These are phyloP conservation scores for Heimioporus retisporus DNA, from an alignment of 1,284 basidiomycete genomes.

Conservation along the genomic window DNA sequence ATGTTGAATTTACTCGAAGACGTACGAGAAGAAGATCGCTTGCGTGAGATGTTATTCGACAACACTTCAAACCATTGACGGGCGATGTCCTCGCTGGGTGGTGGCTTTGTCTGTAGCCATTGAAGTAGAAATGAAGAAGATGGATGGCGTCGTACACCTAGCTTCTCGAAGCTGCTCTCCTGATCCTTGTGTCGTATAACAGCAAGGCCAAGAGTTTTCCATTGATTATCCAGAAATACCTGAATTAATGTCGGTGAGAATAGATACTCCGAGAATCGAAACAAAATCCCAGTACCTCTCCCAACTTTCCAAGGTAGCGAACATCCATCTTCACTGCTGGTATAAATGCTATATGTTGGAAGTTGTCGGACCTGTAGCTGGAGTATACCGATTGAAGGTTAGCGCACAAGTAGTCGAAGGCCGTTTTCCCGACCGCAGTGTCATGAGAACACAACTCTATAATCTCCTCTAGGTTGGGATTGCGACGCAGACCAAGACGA, in stretches of 20 bases:
- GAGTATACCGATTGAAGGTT: slow-evolving; percentile 71
- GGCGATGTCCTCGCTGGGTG: slow-evolving; percentile 64
- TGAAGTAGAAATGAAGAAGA: slow-evolving; percentile 64
- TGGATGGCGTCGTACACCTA: slow-evolving; percentile 82
- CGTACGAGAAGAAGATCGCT: background rate
- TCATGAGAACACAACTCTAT: slow-evolving; percentile 74
- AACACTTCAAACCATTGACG: slow-evolving; percentile 66
- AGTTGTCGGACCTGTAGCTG: slow-evolving; percentile 65
- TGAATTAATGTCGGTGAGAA: slow-evolving; percentile 38
- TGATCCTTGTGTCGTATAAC: slow-evolving; percentile 58
- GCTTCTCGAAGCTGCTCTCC: slow-evolving; percentile 63
- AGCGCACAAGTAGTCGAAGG: slow-evolving; percentile 82
- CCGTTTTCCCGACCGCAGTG: slow-evolving; percentile 56
- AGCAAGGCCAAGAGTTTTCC: slow-evolving; percentile 80
- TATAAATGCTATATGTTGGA: slow-evolving; percentile 52
- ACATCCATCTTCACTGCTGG: background rate
- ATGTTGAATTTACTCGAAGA: background rate
- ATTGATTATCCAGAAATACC: slow-evolving; percentile 79
- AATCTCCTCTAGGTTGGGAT: slow-evolving; percentile 65
- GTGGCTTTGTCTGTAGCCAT: slow-evolving; percentile 56
- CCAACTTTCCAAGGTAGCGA: slow-evolving; percentile 60
- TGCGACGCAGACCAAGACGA: slow-evolving; percentile 2
- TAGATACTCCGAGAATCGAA: background rate
- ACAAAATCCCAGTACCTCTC: slow-evolving; percentile 57
- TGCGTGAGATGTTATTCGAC: background rate